Percentiles rank a stretch among this genome's conserved stretches.
These are phyloP conservation scores for Barnettozyma sucrosica DNA, from an alignment of 805 yeast species.

Conservation along the genomic window DNA sequence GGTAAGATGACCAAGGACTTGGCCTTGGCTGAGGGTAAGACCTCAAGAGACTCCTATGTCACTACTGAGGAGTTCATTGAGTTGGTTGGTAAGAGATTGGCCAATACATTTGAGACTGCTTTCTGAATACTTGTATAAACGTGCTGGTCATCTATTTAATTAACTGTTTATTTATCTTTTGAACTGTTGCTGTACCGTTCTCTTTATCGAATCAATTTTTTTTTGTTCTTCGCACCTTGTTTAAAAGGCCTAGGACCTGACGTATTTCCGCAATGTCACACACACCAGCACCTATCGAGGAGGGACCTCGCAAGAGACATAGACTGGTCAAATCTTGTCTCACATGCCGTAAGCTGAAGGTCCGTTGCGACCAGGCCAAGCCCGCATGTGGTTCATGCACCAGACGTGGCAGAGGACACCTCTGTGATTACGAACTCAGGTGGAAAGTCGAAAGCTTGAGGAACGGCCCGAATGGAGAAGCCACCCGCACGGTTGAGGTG, in stretches of 20 bases:
- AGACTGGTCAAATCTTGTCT: conserved; percentile 18
- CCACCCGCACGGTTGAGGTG: background rate
- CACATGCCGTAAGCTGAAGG: conserved; percentile 24
- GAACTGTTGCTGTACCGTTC: background rate
- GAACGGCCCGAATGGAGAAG: background rate
- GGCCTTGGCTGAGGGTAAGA: conserved; percentile 64
- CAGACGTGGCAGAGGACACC: conserved; percentile 12
- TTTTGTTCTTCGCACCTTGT: background rate
- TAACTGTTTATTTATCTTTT: background rate
- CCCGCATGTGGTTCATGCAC: conserved; percentile 22
- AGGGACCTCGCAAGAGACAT: background rate
- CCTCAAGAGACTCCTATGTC: conserved; percentile 57
- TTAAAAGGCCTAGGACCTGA: background rate
- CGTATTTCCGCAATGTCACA: background rate
- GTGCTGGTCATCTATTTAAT: background rate
- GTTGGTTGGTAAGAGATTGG: conserved; percentile 61
- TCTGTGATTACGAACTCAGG: conserved; percentile 20
- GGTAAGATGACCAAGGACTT: conserved; percentile 80
- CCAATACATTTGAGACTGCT: conserved; percentile 1
- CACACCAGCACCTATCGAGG: background rate
- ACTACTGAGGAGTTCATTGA: conserved; percentile 73
- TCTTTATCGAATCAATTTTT: too few species aligned
- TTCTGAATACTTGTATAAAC: background rate
- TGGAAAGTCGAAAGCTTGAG: conserved; percentile 15
- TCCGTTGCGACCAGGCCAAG: conserved; percentile 23